These are phyloP conservation scores for Fonsecaea pedrosoi DNA, from an alignment of 2,329 filamentous ascomycete species.

Conservation along the genomic window DNA sequence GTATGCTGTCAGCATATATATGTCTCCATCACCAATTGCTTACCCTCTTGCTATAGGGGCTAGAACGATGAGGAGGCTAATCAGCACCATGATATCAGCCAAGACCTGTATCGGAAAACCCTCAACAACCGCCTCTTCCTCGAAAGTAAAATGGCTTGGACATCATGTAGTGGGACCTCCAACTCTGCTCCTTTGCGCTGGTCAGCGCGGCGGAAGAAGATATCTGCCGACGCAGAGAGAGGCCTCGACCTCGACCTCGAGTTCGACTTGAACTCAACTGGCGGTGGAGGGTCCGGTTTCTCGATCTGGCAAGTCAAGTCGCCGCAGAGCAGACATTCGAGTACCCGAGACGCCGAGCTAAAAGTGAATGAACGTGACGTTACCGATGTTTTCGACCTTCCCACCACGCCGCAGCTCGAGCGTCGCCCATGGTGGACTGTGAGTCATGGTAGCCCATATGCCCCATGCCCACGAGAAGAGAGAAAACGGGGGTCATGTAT, in stretches of 20 bases:
- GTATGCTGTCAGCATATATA: constrained; percentile 15
- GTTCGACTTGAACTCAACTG: no score
- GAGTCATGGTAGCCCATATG: constrained; percentile 10
- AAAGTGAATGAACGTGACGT: constrained; percentile 15
- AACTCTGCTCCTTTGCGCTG: no score
- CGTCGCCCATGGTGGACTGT: not conserved
- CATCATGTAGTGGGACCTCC: no score
- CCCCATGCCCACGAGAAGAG: constrained; percentile 4
- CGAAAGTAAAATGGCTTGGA: constrained; percentile 14
- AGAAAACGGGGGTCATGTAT: no score
- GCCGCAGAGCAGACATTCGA: no score
- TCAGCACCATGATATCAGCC: constrained; percentile 42
- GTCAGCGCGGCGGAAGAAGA: no score
- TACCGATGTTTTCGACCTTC: constrained; percentile 12
- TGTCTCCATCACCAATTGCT: not conserved
- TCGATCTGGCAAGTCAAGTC: no score
- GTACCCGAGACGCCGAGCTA: not conserved
- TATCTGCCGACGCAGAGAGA: no score
- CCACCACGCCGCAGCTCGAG: constrained; percentile 8
- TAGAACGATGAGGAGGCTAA: constrained; percentile 54
- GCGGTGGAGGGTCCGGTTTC: no score
- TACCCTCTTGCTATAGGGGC: constrained; percentile 20
- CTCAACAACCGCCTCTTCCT: constrained; percentile 47
- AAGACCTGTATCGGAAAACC: constrained; percentile 43
- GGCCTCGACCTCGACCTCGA: no score